Evolutionary conservation across 2,329 filamentous ascomycete species (phyloP).

Genomic region (Diaporthe sp.): DNA sequence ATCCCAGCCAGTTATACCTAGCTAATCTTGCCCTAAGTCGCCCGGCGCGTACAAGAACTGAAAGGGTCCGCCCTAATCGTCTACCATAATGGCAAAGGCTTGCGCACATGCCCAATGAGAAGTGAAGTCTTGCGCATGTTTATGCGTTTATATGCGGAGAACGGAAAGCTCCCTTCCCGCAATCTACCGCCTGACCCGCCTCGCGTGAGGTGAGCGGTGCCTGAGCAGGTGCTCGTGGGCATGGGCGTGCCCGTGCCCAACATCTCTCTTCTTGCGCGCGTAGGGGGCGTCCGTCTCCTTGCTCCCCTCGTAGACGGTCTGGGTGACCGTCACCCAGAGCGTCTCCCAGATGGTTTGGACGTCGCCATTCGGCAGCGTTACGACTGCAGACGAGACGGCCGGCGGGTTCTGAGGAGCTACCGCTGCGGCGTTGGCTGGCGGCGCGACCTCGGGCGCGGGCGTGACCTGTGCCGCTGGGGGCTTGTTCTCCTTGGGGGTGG

Average conservation of each 20-base stretch:
- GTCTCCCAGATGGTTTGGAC: constrained; percentile 59
- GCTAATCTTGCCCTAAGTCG: constrained; percentile 8
- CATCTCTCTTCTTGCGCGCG: constrained; percentile 13
- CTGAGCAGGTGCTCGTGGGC: constrained; percentile 49
- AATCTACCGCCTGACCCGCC: constrained; percentile 28
- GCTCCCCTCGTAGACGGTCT: constrained; percentile 50
- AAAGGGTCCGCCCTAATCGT: constrained; percentile 15
- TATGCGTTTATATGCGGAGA: neutral
- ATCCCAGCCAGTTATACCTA: constrained; percentile 12
- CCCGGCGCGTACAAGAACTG: neutral
- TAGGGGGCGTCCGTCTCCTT: constrained; percentile 43
- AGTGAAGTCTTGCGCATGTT: neutral
- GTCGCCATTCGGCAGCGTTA: constrained; percentile 37
- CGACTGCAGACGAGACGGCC: constrained; percentile 47
- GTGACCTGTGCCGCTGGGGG: constrained; percentile 38
- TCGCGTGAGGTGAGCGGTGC: constrained; percentile 30
- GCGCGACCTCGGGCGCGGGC: constrained; percentile 42
- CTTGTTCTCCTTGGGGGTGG: constrained; percentile 42
- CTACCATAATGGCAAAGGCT: neutral
- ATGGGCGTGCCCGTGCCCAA: constrained; percentile 11
- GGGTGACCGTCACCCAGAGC: constrained; percentile 56
- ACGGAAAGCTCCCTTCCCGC: neutral
- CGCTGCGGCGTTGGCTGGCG: constrained; percentile 44
- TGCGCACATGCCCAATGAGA: neutral
- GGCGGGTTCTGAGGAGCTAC: constrained; percentile 33